A percentile compares a stretch with the other conserved stretches of the same genome.
Conservation (phyloP, 2,329 filamentous ascomycete genomes). For the Neobulgaria alba region DNA sequence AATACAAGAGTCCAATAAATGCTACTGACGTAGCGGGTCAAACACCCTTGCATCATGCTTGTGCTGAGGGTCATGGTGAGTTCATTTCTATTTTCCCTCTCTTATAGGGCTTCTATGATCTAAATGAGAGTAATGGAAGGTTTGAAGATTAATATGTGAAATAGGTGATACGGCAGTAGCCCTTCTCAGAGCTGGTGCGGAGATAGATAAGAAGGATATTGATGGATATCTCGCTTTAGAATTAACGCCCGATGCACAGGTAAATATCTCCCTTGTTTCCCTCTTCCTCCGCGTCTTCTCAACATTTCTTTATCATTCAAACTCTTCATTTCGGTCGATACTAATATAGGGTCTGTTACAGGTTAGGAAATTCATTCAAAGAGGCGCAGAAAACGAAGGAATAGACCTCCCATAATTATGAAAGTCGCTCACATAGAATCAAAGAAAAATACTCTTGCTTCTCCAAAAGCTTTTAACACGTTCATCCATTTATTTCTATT, state of each 20-base stretch:
- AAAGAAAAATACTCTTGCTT: too few species aligned
- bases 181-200: slow-evolving; percentile 76
- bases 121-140: too few species aligned
- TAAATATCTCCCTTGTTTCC: too few species aligned
- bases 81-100: slow-evolving; percentile 11
- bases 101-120: too few species aligned
- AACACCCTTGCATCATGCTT: slow-evolving; percentile 82
- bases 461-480: too few species aligned
- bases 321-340: too few species aligned
- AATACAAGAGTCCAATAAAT: slow-evolving; percentile 72
- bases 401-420: too few species aligned
- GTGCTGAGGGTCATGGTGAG: slow-evolving; percentile 65
- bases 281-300: too few species aligned
- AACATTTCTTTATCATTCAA: too few species aligned
- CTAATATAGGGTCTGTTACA: slow-evolving; percentile 32
- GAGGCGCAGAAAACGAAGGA: slow-evolving; percentile 75
- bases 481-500: too few species aligned
- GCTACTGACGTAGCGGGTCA: slow-evolving; percentile 74
- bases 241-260: slow-evolving; percentile 78
- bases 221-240: slow-evolving; percentile 69
- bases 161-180: slow-evolving; percentile 69
- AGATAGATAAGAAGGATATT: slow-evolving; percentile 65
- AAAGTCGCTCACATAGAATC: too few species aligned
- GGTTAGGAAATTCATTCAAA: slow-evolving; percentile 69
- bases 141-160: not conserved